These are phyloP conservation scores for Podaxis rugospora DNA, from an alignment of 768 basidiomycete genomes.

Conservation along the genomic window DNA sequence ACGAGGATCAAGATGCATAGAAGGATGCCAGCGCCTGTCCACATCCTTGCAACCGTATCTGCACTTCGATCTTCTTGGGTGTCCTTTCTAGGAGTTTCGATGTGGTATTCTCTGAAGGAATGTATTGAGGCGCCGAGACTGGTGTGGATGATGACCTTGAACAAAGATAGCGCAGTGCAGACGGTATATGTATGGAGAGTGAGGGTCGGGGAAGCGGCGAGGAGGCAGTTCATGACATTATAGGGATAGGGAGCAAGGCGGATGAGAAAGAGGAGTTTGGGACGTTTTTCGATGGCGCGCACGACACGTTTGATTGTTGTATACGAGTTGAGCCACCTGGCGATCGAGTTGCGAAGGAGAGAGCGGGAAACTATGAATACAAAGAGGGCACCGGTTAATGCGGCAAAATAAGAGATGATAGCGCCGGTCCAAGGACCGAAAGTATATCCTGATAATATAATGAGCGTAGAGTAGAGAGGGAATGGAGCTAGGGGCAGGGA, in stretches of 20 bases:
- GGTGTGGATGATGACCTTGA: conserved; percentile 91
- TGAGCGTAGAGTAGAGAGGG: conserved; percentile 90
- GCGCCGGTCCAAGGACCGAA: conserved; percentile 84
- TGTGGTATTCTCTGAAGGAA: conserved; percentile 71
- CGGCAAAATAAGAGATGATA: conserved; percentile 81
- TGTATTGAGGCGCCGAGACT: conserved; percentile 82
- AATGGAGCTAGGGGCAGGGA: conserved; percentile 58
- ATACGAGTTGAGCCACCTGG: conserved; percentile 67
- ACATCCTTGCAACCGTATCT: conserved; percentile 49
- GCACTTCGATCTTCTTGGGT: conserved; percentile 39
- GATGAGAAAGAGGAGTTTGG: conserved; percentile 85
- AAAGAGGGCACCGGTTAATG: conserved; percentile 76
- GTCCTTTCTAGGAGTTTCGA: conserved; percentile 23
- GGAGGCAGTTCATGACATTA: conserved; percentile 93
- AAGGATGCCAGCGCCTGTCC: conserved; percentile 63
- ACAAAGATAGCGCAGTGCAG: conserved; percentile 78
- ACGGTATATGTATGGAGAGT: conserved; percentile 73
- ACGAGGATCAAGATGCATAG: conserved; percentile 73
- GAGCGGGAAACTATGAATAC: conserved; percentile 80
- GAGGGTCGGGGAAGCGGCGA: conserved; percentile 83
- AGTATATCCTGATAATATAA: conserved; percentile 88
- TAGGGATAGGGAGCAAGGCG: conserved; percentile 90
- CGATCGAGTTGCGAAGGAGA: conserved; percentile 67
- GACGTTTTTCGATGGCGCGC: conserved; percentile 82
- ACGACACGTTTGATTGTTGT: conserved; percentile 76